phyloP scores from a whole-genome alignment of 352 stramenopile species.

The Phytophthora capsici region DNA sequence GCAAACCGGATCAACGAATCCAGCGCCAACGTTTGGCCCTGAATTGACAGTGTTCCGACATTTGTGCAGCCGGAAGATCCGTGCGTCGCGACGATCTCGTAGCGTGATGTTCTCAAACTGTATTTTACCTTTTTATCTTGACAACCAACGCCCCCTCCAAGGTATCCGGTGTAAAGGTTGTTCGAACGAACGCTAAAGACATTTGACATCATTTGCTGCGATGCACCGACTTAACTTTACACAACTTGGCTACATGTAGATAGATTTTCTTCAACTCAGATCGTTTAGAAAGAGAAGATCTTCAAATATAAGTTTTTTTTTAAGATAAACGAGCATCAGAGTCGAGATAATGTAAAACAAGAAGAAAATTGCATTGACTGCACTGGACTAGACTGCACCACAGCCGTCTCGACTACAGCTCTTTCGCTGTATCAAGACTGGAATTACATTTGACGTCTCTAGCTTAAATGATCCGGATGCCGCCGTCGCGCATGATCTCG shows the following conservation, averaged over 20 bases:
- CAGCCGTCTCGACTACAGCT: constrained; percentile 15
- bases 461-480: constrained; percentile 48
- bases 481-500: constrained; percentile 78
- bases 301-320: background rate
- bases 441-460: constrained; percentile 23
- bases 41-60: constrained; percentile 9
- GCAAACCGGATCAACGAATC: constrained; percentile 22
- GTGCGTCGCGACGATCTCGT: constrained; percentile 17
- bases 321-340: no score
- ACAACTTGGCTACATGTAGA: constrained; percentile 1
- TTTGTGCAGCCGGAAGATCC: constrained; percentile 12
- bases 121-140: constrained; percentile 6
- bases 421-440: constrained; percentile 23
- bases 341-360: constrained; percentile 10
- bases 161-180: background rate
- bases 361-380: constrained; percentile 36
- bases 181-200: background rate
- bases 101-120: constrained; percentile 18
- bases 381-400: constrained; percentile 25
- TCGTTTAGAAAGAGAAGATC: background rate
- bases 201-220: constrained; percentile 10
- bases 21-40: constrained; percentile 4
- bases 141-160: background rate
- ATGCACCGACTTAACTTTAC: background rate
- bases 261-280: background rate